A percentile compares a stretch with the other conserved stretches of the same genome.
Conservation (phyloP, 2,329 filamentous ascomycete species). For the Paramyrothecium roridum region DNA sequence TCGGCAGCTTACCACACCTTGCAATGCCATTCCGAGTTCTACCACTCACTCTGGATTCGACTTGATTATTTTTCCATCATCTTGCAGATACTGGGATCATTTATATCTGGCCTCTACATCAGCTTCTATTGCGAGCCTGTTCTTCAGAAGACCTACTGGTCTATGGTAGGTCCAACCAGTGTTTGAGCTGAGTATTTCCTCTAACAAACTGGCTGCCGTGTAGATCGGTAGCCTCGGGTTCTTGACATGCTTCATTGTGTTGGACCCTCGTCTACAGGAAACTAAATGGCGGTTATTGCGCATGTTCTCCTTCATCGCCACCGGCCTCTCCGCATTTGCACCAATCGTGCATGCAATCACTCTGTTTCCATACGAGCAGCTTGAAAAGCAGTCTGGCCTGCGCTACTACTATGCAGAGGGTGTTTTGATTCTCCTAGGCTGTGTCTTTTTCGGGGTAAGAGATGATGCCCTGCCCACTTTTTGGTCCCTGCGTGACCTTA, state of each 20-base stretch:
- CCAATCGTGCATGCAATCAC: constrained; percentile 29
- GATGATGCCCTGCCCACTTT: not conserved
- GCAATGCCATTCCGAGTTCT: constrained; percentile 14
- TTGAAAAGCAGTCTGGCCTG: constrained; percentile 30
- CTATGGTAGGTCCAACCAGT: constrained; percentile 20
- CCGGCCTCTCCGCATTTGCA: constrained; percentile 28
- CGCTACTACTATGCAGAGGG: constrained; percentile 33
- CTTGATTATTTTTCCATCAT: constrained; percentile 31
- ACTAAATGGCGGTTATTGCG: constrained; percentile 25
- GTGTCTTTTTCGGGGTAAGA: constrained; percentile 32
- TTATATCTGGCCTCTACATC: constrained; percentile 31
- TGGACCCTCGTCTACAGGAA: not conserved
- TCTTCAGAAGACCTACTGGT: constrained; percentile 26
- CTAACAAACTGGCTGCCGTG: not conserved
- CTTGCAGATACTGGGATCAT: constrained; percentile 26
- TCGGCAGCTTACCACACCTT: constrained; percentile 19
- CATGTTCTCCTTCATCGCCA: constrained; percentile 27
- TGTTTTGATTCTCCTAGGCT: constrained; percentile 27
- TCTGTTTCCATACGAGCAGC: constrained; percentile 27
- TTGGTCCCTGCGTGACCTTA: not conserved
- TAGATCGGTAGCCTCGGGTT: not conserved
- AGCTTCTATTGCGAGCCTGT: constrained; percentile 28
- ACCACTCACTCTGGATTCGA: constrained; percentile 21
- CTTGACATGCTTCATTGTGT: not conserved
- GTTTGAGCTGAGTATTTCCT: not conserved